Conservation (phyloP, 78 protist genomes). For the Capsaspora owczarzaki region DNA sequence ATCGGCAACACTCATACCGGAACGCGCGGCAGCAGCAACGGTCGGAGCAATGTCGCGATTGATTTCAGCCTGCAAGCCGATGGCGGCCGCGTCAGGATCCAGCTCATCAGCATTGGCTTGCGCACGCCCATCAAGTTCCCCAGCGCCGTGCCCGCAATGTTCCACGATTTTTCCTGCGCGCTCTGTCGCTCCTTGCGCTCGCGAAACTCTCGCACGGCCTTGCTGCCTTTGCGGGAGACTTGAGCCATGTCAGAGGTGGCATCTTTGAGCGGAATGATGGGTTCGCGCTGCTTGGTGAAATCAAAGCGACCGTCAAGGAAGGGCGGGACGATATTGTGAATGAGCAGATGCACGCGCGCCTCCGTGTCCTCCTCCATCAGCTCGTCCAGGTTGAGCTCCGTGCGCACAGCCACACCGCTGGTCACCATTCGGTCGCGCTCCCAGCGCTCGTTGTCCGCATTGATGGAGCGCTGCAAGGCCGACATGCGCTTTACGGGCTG, state of each 20-base stretch:
- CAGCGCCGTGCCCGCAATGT: slow-evolving; percentile 48
- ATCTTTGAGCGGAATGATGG: slow-evolving; percentile 79
- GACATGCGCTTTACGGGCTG: background rate
- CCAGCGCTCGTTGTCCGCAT: slow-evolving; percentile 67
- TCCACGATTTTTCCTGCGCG: slow-evolving; percentile 34
- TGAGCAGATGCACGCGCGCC: slow-evolving; percentile 52
- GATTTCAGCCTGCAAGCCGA: slow-evolving; percentile 47
- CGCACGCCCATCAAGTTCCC: slow-evolving; percentile 66
- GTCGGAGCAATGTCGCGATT: too few relatives aligned
- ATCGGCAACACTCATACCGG: too few relatives aligned
- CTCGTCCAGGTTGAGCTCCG: slow-evolving; percentile 43
- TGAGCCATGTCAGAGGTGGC: slow-evolving; percentile 83
- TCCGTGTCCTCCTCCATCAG: slow-evolving; percentile 47
- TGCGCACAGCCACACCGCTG: slow-evolving; percentile 50
- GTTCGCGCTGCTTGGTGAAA: slow-evolving; percentile 52
- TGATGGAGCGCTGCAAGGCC: slow-evolving; percentile 1
- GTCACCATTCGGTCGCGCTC: slow-evolving; percentile 54
- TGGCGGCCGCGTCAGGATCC: slow-evolving; percentile 23
- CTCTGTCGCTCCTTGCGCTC: slow-evolving; percentile 10
- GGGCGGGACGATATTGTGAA: slow-evolving; percentile 81
- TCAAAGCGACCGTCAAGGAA: slow-evolving; percentile 77
- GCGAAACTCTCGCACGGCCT: slow-evolving; percentile 10
- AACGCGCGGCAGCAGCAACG: too few relatives aligned
- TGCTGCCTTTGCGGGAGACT: slow-evolving; percentile 67
- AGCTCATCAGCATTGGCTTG: slow-evolving; percentile 5